Base-by-base conservation (phyloP, 169 alveolate genomes). In the Besnoitia besnoiti region DNA sequence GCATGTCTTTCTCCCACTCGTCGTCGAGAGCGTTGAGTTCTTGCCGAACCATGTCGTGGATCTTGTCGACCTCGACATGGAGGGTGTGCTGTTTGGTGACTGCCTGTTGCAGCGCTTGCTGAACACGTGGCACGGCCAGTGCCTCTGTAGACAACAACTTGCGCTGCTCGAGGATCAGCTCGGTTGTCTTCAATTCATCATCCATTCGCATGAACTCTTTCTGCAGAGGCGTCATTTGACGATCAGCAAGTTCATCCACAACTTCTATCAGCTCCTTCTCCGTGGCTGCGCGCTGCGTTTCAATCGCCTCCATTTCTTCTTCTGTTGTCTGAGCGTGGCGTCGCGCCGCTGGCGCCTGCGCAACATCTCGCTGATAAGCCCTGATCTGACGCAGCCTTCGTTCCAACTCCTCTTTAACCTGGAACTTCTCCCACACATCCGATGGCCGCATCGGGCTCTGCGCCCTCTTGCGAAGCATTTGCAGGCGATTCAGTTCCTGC, bases 351-450 rank as follows among this genome's bases (percentile, higher is more conserved):
- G 93, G 93, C 79, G 79, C 0, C 0, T 5, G 40, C 3, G 39
- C n/a, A 7, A 77, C 33, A 10, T 51, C 46, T 0, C 33, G 62
- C 40, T 12, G 27, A 85, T 90, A 90, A 0, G 93, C 93, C 49
- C 16, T 50, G 3, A 90, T 0, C 44, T 90, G 90, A 33, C 46
- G 27, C 61, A 90, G 40, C 46, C 67, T 90, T 30, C 61, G 61
- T 37, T 90, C 93, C 39, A 90, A 85, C 3, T 90, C 93, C 12
- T 50, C 73, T 59, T 77, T 49, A n/a, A 76, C 37, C 10, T 47
- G 30, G 30, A 73, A 44, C 61, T 90, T 76, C 51, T 90, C 93
- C 93, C 93, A 90, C 39, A 76, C 10, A 8, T 90, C 90, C 62
- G 93, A 76, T 2, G 93, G 93, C 82, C 89, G 87, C 87, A 77